Evolutionary conservation across 805 yeast genomes (phyloP), one percentile per base, ranked within the genome.

Genomic region (Candida koratica): DNA sequence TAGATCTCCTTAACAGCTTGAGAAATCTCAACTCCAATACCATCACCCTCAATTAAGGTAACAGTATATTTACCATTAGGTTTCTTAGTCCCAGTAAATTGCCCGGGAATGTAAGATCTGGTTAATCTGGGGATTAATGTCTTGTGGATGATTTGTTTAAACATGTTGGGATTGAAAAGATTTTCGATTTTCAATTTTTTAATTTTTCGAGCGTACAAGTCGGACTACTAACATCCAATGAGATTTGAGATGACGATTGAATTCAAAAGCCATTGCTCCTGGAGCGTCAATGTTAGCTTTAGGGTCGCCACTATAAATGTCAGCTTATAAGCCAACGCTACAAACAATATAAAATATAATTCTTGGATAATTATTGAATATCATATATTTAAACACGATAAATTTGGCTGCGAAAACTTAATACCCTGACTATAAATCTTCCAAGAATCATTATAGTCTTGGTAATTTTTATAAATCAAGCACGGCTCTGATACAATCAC

Each of bases 11-110:
- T 85, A 49, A 93, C 97, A 34, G 97, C 85, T 55, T 84, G 79
- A 48, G 97, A 84, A 61, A 93, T 93, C 67, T 93, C 98, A 35
- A 81, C 75, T 53, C 98, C 98, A 34, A 82, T 75, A 56, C 97
- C 97, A 51, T 90, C 88, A 75, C 98, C 98, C 69, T 89, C 97
- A 54, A 93, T 90, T 69, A 93, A 74, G 29, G 98, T 90, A 46
- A 93, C 98, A 37, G 86, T 79, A 71, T 79, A 90, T 55, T 84
- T 84, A 47, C 97, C 97, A 44, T 83, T 77, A 43, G 81, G 68
- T 44, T 75, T 75, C 58, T 77, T 79, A 47, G 61, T 28, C 46
- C 86, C 85, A 46, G 79, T 71, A 67, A 73, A 80, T 59, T 79
- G 81, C 44, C 72, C 73, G 51, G 85, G 83, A 45, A 80, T 79